A percentile compares a stretch with the other conserved stretches of the same genome.
These are phyloP conservation scores for Basipetospora chlamydospora DNA, from an alignment of 2,329 filamentous ascomycete genomes.

Conservation along the genomic window DNA sequence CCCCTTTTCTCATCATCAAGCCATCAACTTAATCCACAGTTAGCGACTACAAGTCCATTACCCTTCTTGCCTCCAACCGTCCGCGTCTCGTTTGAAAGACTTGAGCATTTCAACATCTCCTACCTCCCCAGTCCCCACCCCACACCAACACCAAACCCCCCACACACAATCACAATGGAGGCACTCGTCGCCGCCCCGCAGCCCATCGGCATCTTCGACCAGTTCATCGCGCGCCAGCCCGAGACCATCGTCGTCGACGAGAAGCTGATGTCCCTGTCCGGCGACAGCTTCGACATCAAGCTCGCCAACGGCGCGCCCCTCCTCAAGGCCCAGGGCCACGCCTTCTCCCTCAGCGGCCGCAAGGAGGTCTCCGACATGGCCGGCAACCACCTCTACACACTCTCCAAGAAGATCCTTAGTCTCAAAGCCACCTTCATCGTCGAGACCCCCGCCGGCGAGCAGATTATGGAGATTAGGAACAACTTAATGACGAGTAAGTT, in stretches of 20 bases:
- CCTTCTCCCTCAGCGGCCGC: conserved; percentile 35
- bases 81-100: too few relatives aligned
- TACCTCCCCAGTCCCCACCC: too few relatives aligned
- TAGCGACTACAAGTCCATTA: too few relatives aligned
- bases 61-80: too few relatives aligned
- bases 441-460: conserved; percentile 27
- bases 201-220: conserved; percentile 24
- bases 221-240: conserved; percentile 20
- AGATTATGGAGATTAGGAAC: conserved; percentile 40
- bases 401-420: conserved; percentile 35
- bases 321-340: conserved; percentile 40
- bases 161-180: neutral
- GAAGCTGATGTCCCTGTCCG: conserved; percentile 44
- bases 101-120: too few relatives aligned
- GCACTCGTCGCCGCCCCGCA: conserved; percentile 16
- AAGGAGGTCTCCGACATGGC: conserved; percentile 40
- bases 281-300: conserved; percentile 50
- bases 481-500: conserved; percentile 31
- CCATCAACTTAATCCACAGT: too few relatives aligned
- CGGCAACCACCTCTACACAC: conserved; percentile 41
- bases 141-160: too few relatives aligned
- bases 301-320: conserved; percentile 36
- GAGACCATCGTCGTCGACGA: conserved; percentile 45
- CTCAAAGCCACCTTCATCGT: conserved; percentile 37
- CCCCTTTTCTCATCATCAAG: too few relatives aligned